Evolutionary conservation across 1,139 yeast genomes (phyloP).

Genomic region (Entelexis paramagnoliae): DNA sequence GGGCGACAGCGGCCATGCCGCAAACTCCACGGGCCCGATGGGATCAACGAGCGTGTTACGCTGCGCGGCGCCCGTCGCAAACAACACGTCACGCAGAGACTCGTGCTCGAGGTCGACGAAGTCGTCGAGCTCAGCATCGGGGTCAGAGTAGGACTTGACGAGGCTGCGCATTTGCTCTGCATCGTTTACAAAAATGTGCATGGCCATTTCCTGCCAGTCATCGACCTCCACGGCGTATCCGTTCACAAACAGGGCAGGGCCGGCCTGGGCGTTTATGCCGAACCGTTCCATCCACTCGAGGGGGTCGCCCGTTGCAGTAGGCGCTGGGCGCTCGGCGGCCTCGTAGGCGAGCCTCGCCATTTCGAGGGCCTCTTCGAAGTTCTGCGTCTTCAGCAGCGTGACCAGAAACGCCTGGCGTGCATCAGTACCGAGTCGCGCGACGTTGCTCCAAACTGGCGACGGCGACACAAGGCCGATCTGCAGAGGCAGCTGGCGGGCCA

Average conservation of each 20-base stretch:
- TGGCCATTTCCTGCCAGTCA: constrained; percentile 36
- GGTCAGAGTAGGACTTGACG: constrained; percentile 21
- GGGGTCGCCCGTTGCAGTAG: background rate
- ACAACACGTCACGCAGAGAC: constrained; percentile 19
- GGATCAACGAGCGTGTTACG: constrained; percentile 19
- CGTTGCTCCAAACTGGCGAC: constrained; percentile 17
- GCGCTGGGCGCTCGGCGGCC: constrained; percentile 10
- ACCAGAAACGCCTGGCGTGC: constrained; percentile 28
- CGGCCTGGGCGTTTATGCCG: constrained; percentile 20
- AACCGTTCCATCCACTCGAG: constrained; percentile 18
- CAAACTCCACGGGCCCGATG: background rate
- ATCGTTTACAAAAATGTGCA: constrained; percentile 30
- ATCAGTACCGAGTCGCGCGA: constrained; percentile 13
- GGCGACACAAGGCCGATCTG: constrained; percentile 74
- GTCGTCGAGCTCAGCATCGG: constrained; percentile 15
- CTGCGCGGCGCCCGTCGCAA: constrained; percentile 9
- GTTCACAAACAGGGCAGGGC: constrained; percentile 54
- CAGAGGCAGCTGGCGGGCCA: constrained; percentile 53
- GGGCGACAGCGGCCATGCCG: constrained; percentile 15
- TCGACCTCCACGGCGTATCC: constrained; percentile 40
- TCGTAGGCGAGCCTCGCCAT: constrained; percentile 21
- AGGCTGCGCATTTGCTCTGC: constrained; percentile 26
- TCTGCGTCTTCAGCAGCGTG: constrained; percentile 22
- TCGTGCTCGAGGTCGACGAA: constrained; percentile 15
- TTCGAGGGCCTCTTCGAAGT: constrained; percentile 22